Conservation (phyloP, 2,329 filamentous ascomycete species). For the Colletotrichum theobromicola region DNA sequence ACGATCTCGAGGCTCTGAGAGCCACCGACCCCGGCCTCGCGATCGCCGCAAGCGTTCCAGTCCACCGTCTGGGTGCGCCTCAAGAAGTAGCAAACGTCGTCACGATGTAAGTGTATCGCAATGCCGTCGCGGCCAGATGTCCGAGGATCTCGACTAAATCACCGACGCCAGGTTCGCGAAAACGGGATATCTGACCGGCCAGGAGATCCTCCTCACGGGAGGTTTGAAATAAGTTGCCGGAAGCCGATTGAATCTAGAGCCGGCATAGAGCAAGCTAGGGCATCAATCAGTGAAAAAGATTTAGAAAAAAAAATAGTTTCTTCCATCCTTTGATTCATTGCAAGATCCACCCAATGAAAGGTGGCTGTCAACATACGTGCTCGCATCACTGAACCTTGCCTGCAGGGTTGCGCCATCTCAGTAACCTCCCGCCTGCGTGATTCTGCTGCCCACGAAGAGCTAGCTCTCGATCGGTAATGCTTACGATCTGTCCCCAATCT, state of each 20-base stretch:
- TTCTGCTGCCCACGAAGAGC: not conserved
- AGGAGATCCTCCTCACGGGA: slow-evolving; percentile 30
- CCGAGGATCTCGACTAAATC: not conserved
- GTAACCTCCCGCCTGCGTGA: not conserved
- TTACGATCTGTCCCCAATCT: not conserved
- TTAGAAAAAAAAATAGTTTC: not conserved
- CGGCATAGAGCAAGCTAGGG: not conserved
- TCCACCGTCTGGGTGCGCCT: slow-evolving; percentile 36
- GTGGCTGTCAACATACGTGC: not conserved
- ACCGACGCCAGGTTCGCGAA: slow-evolving; percentile 28
- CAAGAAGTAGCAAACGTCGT: slow-evolving; percentile 39
- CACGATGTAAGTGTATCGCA: slow-evolving; percentile 31
- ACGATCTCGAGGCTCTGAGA: slow-evolving; percentile 32
- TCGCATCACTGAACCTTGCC: not conserved
- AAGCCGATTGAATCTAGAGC: not conserved
- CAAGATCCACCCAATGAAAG: not conserved
- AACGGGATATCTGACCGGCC: slow-evolving; percentile 33
- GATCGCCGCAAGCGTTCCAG: slow-evolving; percentile 36
- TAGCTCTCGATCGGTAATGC: not conserved
- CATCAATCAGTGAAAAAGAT: not conserved
- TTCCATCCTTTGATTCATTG: not conserved
- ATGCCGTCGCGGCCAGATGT: not conserved
- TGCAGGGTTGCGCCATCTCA: not conserved
- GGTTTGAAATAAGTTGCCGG: slow-evolving; percentile 25
- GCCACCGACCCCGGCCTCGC: slow-evolving; percentile 36